Conservation (phyloP, 2,329 filamentous ascomycete species). For the Domatiomyces globalis region DNA sequence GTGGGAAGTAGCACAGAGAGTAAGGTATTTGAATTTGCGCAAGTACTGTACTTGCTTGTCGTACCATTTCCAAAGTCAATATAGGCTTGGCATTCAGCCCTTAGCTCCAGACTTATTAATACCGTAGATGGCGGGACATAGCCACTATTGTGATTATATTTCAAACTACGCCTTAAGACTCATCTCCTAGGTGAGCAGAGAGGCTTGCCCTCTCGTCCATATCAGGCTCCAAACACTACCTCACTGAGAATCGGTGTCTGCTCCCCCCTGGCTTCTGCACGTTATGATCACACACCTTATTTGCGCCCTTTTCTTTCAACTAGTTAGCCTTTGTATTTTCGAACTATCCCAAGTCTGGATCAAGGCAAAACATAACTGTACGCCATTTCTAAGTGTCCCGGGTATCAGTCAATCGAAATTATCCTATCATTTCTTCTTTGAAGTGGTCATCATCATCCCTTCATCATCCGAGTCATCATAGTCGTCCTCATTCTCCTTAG, state of each 20-base stretch:
- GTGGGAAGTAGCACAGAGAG: background rate
- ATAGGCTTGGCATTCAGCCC: background rate
- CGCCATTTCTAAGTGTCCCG: background rate
- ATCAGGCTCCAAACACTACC: background rate
- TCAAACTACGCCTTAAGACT: conserved; percentile 1
- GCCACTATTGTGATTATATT: background rate
- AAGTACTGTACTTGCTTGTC: background rate
- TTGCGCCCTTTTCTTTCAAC: background rate
- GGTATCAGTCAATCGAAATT: background rate
- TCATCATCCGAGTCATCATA: conserved; percentile 16
- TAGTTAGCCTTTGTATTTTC: background rate
- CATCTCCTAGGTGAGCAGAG: background rate
- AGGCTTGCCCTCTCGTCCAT: too few relatives aligned
- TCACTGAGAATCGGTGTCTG: background rate
- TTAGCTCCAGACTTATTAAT: background rate
- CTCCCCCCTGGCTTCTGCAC: conserved; percentile 1
- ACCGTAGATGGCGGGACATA: background rate
- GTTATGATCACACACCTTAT: background rate
- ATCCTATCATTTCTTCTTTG: conserved; percentile 7
- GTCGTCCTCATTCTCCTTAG: conserved; percentile 7
- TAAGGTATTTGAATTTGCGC: too few relatives aligned
- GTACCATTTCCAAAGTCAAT: background rate
- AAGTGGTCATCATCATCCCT: conserved; percentile 14
- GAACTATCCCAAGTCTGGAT: background rate
- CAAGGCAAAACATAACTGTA: conserved; percentile 1